Evolutionary conservation across 2,329 filamentous ascomycete species (phyloP).

Genomic region (Penicillium sp.): DNA sequence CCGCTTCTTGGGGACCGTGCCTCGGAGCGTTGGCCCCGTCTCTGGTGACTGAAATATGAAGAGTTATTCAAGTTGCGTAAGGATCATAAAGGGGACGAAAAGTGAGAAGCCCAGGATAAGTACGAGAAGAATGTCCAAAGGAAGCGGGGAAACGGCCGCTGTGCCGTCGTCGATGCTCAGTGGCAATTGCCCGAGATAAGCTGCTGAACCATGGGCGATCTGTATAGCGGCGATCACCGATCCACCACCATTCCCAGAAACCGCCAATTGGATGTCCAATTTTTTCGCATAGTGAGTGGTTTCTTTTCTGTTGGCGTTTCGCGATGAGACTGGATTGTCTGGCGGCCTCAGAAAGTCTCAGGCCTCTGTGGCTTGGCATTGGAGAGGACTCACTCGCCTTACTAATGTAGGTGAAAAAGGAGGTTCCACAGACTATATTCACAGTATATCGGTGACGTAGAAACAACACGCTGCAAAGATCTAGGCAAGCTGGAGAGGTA

Average conservation of each 20-base stretch:
- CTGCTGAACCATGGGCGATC: constrained; percentile 18
- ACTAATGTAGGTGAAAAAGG: no score
- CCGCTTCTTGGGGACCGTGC: constrained; percentile 10
- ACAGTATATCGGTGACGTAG: constrained; percentile 13
- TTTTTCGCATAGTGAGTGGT: background rate
- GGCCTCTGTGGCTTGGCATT: constrained; percentile 1
- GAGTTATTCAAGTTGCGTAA: background rate
- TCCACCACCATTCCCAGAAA: constrained; percentile 22
- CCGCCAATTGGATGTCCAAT: constrained; percentile 13
- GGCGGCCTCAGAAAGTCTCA: constrained; percentile 7
- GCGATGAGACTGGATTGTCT: background rate
- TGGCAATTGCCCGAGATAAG: constrained; percentile 24
- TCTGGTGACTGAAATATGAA: background rate
- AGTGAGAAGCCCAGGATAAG: background rate
- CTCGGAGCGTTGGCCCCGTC: background rate
- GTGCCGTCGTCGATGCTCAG: background rate
- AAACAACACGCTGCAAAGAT: constrained; percentile 16
- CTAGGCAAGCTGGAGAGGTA: constrained; percentile 11
- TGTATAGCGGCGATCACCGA: constrained; percentile 31
- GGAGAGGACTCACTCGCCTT: no score
- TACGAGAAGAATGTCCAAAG: background rate
- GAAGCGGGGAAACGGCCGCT: constrained; percentile 7
- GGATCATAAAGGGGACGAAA: background rate
- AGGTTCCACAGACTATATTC: constrained; percentile 11
- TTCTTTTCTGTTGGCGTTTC: background rate